Base-by-base conservation (phyloP, 345 rosid species). In the Aquilaria malaccensis region DNA sequence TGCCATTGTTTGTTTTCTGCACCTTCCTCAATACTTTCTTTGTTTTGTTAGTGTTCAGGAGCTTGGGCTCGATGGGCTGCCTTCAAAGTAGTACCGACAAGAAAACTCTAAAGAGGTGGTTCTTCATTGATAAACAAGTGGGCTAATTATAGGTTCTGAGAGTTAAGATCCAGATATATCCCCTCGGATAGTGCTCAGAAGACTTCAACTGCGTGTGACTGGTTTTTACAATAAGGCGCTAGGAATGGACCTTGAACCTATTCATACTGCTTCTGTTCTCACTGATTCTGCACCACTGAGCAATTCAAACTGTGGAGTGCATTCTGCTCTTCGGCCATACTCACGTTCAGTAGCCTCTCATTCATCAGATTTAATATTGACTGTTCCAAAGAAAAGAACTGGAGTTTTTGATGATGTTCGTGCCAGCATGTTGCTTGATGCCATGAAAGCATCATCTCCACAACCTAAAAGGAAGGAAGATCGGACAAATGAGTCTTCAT, bases 381-480 rank as follows among this genome's bases (percentile, higher is more conserved):
- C 79, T 0, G 73, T 86, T 49, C 94, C 95, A 0, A 59, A 82
- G 69, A 89, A 81, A 78, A 89, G 81, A 86, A 72, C 83, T 6
- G 91, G 81, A 31, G 10, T 79, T 7, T 81, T 80, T 30, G 87
- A 84, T 52, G 96, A 84, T 80, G 80, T 86, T 59, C 87, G 85
- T 63, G 63, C 85, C 50, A 66, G 56, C 65, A 57, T 76, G 52
- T 89, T 88, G 87, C 69, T 89, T 64, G 91, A 89, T 69, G 87
- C 87, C 1, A 89, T 89, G 96, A 81, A 65, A 71, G 70, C 87
- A 37, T 89, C 96, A 32, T 89, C 96, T 59, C 96, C 93, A 58
- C 77, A 81, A 11, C 76, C 71, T 63, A 65, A 64, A 60, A 61
- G 65, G 67, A 52, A 70, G 50, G 86, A 78, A 73, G 84, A 76